Conservation (phyloP, 1,284 basidiomycete species). For the Lentinula novae-zelandiae region DNA sequence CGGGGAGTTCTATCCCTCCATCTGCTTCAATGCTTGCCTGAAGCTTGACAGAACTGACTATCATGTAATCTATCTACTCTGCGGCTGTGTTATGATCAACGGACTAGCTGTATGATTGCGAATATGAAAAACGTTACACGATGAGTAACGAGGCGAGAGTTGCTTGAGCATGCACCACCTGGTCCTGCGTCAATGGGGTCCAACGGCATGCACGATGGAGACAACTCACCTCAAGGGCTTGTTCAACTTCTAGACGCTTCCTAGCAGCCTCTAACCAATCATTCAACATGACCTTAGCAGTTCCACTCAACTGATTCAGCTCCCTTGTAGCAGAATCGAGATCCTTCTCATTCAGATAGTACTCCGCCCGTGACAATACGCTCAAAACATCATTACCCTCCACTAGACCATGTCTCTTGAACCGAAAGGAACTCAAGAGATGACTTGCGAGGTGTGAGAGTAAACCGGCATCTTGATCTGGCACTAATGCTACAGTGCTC, state of each 20-base stretch:
- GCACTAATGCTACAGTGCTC: conserved; percentile 86
- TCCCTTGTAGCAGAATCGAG: conserved; percentile 89
- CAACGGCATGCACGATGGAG: not conserved
- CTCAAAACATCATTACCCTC: conserved; percentile 84
- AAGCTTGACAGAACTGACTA: not conserved
- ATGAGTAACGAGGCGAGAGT: conserved; percentile 62
- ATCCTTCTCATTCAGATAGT: conserved; percentile 89
- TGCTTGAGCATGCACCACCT: conserved; percentile 81
- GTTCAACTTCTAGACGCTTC: conserved; percentile 86
- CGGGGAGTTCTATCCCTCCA: not conserved
- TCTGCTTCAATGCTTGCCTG: conserved; percentile 1
- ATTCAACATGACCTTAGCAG: conserved; percentile 76
- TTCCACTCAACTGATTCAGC: conserved; percentile 86
- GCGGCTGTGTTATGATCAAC: not conserved
- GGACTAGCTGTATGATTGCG: conserved; percentile 8
- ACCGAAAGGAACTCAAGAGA: conserved; percentile 73
- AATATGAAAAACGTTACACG: conserved; percentile 33
- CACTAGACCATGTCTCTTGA: conserved; percentile 73
- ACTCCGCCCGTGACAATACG: conserved; percentile 87
- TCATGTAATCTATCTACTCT: conserved; percentile 8
- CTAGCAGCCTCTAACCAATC: conserved; percentile 96
- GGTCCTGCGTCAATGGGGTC: conserved; percentile 11
- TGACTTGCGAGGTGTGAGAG: conserved; percentile 85
- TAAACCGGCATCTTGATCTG: conserved; percentile 84
- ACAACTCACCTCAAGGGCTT: conserved; percentile 78